Base-by-base conservation (phyloP, 768 basidiomycete genomes). In the Suillus decipiens region DNA sequence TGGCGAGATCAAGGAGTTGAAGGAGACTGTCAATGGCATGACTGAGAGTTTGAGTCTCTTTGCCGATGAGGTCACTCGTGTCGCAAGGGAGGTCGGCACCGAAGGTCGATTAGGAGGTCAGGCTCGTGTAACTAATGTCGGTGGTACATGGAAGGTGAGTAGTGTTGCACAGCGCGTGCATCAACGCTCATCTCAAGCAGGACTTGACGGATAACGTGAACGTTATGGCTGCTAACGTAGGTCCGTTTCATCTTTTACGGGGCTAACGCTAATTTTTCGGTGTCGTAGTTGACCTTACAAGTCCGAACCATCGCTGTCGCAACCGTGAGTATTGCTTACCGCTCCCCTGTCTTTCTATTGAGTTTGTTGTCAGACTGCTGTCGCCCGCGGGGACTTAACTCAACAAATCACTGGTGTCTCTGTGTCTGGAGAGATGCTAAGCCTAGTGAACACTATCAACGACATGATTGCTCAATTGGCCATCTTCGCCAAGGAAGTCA, bases 391-490 rank as follows among this genome's bases (percentile, higher is more conserved):
- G 64, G 94, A 98, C 73, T 81, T 99, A 73, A 95, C 91, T 0
- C 89, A 92, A 73, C 98, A 99, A 80, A 94, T 99, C 66, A 87
- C 85, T 10, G 95, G 93, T 45, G 92, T 98, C 22, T 89, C 90
- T 1, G 96, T 96, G 5, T 90, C 93, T 17, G 96, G 96, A 72
- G 96, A 99, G 78, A 96, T 99, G 81, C 80, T 96, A n/a, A 89
- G 87, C 66, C 81, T 99, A 67, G 96, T 97, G 57, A 94, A 95
- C 77, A 99, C 97, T 19, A 99, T 99, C 86, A 98, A 98, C 77
- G 89, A 90, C 75, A 88, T 88, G 87, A 87, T 88, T 69, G 87
- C 86, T 67, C 84, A 86, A 63, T 74, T 88, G 62, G 86, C 86
- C 19, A 84, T 86, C 68, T 90, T 90, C 73, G 89, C 88, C 56